A percentile compares a stretch with the other conserved stretches of the same genome.
Conservation (phyloP, 768 basidiomycete species). For the Russula dissimulans region DNA sequence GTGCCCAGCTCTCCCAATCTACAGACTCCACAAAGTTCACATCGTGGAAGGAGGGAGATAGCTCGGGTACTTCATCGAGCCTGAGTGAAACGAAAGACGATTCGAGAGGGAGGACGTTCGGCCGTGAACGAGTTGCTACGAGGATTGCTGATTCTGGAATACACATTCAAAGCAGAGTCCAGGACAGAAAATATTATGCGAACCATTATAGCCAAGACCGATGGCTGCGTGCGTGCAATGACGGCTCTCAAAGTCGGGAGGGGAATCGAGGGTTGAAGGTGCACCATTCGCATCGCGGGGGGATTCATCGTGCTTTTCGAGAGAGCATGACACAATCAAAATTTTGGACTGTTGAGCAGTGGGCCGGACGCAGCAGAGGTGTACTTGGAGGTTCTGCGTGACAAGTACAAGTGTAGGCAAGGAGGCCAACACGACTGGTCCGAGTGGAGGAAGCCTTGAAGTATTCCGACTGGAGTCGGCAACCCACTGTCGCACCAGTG, state of each 20-base stretch:
- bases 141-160: constrained; percentile 15
- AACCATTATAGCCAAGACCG: constrained; percentile 18
- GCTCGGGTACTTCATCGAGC: constrained; percentile 3
- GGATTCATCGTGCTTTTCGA: constrained; percentile 9
- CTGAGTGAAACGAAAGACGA: constrained; percentile 3
- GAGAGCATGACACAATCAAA: constrained; percentile 14
- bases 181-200: not conserved
- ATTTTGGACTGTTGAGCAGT: not conserved
- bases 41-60: constrained; percentile 6
- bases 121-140: constrained; percentile 17
- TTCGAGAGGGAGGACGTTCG: not conserved
- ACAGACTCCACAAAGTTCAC: constrained; percentile 3
- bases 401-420: constrained; percentile 13
- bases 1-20: constrained; percentile 20
- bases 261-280: not conserved
- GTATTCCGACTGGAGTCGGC: not conserved
- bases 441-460: constrained; percentile 17
- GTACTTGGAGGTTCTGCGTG: constrained; percentile 14
- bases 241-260: constrained; percentile 1
- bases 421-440: constrained; percentile 11
- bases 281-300: not conserved
- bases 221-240: constrained; percentile 15
- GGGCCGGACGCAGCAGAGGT: constrained; percentile 1
- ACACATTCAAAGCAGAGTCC: not conserved
- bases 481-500: constrained; percentile 10